Conservation (phyloP, 257 asterid genomes). For the Scutellaria barbata region DNA sequence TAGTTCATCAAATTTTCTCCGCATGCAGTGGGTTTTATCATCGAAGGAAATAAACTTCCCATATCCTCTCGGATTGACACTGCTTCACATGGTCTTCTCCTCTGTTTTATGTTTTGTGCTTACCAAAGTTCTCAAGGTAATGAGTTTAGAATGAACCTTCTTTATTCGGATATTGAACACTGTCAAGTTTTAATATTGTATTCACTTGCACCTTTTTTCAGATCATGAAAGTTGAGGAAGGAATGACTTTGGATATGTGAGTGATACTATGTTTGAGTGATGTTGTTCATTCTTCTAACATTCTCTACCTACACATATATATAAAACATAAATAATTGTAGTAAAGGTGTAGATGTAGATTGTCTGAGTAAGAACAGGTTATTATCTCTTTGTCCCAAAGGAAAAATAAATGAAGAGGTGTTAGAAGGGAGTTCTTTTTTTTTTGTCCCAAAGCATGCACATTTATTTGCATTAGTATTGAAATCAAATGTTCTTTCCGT, state of each 20-base stretch:
- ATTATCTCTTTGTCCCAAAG: neutral
- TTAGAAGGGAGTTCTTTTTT: neutral
- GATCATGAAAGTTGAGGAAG: conserved; percentile 91
- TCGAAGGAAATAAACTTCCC: conserved; percentile 95
- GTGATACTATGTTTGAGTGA: conserved; percentile 40
- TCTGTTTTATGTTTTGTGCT: conserved; percentile 82
- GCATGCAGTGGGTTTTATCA: conserved; percentile 94
- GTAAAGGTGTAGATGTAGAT: too few relatives aligned
- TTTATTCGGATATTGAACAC: conserved; percentile 14
- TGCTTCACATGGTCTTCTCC: conserved; percentile 97
- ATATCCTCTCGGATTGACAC: conserved; percentile 93
- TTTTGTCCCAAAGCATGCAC: neutral
- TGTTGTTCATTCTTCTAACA: conserved; percentile 11
- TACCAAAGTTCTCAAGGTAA: conserved; percentile 91
- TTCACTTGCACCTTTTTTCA: conserved; percentile 40
- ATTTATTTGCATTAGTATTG: conserved; percentile 1
- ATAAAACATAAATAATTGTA: too few relatives aligned
- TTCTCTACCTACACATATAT: too few relatives aligned
- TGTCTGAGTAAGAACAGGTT: neutral
- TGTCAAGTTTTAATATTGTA: conserved; percentile 22
- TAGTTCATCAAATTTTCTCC: conserved; percentile 28
- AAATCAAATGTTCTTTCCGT: neutral
- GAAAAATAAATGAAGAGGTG: neutral
- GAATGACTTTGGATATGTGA: conserved; percentile 95
- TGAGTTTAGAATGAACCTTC: conserved; percentile 23